phyloP scores from a whole-genome alignment of 2,329 filamentous ascomycete species.

The Magnaporthiopsis rhizophila region DNA sequence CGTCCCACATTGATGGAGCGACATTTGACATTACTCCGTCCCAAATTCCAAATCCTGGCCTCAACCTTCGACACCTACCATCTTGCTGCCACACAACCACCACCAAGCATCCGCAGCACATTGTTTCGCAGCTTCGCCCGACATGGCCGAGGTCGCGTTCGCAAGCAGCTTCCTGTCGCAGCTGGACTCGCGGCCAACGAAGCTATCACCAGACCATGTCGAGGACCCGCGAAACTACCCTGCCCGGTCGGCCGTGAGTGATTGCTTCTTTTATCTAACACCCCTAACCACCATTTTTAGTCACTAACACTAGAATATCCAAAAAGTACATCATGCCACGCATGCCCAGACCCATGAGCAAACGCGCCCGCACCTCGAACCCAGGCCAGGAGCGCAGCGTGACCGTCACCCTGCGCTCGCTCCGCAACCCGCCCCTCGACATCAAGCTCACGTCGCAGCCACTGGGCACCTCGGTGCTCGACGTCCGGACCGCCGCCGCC shows the following conservation, averaged over 20 bases:
- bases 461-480: conserved; percentile 65
- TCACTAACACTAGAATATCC: conserved; percentile 11
- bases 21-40: no score
- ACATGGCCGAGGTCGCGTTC: conserved; percentile 78
- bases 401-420: conserved; percentile 61
- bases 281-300: neutral
- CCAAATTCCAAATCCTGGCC: no score
- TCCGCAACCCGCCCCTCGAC: conserved; percentile 66
- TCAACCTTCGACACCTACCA: neutral
- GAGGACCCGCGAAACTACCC: conserved; percentile 77
- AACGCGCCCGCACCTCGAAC: conserved; percentile 33
- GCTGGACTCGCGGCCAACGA: conserved; percentile 70
- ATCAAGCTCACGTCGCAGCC: conserved; percentile 56
- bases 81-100: neutral
- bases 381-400: conserved; percentile 46
- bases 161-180: conserved; percentile 74
- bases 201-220: conserved; percentile 83
- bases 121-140: neutral
- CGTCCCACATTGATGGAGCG: no score
- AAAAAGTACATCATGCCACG: conserved; percentile 63
- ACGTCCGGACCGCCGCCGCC: conserved; percentile 66
- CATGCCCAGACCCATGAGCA: conserved; percentile 50
- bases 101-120: neutral
- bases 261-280: neutral
- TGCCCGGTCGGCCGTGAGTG: conserved; percentile 63